Evolutionary conservation across 1,284 basidiomycete genomes (phyloP).

Genomic region (Meira nashicola): DNA sequence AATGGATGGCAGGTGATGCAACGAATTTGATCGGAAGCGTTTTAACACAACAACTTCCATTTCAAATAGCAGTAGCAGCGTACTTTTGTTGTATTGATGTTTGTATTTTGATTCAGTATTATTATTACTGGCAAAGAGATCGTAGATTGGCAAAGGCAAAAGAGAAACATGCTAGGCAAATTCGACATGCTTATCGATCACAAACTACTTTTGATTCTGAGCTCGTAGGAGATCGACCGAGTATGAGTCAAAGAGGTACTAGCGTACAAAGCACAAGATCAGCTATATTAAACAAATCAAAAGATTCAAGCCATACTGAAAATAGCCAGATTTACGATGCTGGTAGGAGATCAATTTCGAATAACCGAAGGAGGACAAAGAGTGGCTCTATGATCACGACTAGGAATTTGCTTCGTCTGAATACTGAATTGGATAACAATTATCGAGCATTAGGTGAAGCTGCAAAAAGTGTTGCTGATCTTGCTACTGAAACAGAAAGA

Average conservation of each 20-base stretch:
- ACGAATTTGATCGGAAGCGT: slow-evolving; percentile 48
- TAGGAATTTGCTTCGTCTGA: no score
- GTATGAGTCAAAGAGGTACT: background rate
- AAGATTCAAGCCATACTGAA: no score
- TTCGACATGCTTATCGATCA: background rate
- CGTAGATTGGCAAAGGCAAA: slow-evolving; percentile 12
- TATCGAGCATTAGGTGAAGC: slow-evolving; percentile 3
- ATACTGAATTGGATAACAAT: background rate
- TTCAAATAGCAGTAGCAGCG: slow-evolving; percentile 44
- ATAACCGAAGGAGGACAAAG: no score
- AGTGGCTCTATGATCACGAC: no score
- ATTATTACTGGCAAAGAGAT: slow-evolving; percentile 6
- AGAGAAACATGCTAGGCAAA: slow-evolving; percentile 21
- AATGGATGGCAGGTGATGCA: slow-evolving; percentile 50
- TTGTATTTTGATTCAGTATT: slow-evolving; percentile 34
- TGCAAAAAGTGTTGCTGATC: slow-evolving; percentile 4
- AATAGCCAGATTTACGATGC: no score
- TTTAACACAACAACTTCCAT: slow-evolving; percentile 45
- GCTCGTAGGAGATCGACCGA: background rate
- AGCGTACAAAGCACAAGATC: no score
- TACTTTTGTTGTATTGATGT: slow-evolving; percentile 46
- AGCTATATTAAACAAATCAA: no score
- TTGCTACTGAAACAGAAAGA: background rate
- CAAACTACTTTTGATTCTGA: background rate
- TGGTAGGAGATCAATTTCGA: no score